Percentiles rank a stretch among this genome's conserved stretches.
Conservation (phyloP, 768 basidiomycete genomes). For the Rhizopogon vinicolor region DNA sequence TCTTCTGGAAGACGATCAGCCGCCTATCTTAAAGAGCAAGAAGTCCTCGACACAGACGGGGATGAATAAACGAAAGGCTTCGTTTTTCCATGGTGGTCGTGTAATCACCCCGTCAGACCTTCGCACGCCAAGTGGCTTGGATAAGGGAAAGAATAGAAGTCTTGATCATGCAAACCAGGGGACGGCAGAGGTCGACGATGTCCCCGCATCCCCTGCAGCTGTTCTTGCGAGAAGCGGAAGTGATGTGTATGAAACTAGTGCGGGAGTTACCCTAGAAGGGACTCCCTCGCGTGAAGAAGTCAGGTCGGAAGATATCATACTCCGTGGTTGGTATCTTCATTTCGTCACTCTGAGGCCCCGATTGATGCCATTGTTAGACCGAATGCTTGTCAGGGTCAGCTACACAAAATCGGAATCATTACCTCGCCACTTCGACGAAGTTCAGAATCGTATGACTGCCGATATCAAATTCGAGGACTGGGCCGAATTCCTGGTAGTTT, state of each 20-base stretch:
- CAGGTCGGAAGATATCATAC: constrained; percentile 51
- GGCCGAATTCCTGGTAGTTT: constrained; percentile 83
- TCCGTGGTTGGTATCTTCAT: constrained; percentile 57
- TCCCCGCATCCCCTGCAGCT: constrained; percentile 51
- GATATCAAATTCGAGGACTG: constrained; percentile 61
- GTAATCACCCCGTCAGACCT: neutral
- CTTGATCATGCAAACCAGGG: constrained; percentile 15
- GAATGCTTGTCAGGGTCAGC: constrained; percentile 81
- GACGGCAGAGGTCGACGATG: constrained; percentile 13
- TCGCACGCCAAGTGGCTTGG: neutral
- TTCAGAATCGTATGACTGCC: constrained; percentile 57
- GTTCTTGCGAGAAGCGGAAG: constrained; percentile 62
- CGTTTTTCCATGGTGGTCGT: neutral
- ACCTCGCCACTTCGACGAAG: constrained; percentile 57
- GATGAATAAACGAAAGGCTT: neutral
- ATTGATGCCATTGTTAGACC: constrained; percentile 48
- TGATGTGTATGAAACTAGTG: constrained; percentile 58
- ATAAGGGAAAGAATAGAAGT: constrained; percentile 18
- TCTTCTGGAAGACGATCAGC: constrained; percentile 9
- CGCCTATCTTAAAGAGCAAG: constrained; percentile 16
- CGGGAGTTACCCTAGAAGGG: constrained; percentile 44
- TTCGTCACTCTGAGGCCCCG: neutral
- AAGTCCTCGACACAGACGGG: neutral
- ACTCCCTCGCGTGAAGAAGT: constrained; percentile 14
- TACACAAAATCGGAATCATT: constrained; percentile 54